Conservation (phyloP, 768 basidiomycete genomes). For the Tulasnella sp. region DNA sequence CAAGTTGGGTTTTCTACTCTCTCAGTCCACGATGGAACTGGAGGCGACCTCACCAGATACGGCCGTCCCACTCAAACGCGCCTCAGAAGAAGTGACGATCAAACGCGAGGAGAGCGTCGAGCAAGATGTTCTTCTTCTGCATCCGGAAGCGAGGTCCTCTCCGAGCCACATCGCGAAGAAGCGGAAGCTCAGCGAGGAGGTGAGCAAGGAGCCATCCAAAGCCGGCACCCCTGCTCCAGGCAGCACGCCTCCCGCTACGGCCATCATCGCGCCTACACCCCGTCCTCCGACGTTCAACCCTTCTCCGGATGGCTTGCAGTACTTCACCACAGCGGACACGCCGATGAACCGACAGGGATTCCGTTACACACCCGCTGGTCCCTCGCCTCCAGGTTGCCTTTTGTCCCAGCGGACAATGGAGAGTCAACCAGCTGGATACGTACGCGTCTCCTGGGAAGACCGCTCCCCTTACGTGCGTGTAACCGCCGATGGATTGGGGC, state of each 20-base stretch:
- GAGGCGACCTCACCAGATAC: neutral
- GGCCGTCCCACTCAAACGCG: neutral
- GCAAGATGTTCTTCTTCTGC: neutral
- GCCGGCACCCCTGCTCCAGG: conserved; percentile 6
- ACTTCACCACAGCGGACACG: conserved; percentile 33
- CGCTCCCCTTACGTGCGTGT: conserved; percentile 75
- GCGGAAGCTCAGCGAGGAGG: conserved; percentile 24
- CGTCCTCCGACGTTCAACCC: conserved; percentile 28
- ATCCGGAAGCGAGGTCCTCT: neutral
- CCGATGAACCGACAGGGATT: conserved; percentile 34
- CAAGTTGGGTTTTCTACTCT: neutral
- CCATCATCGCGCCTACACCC: conserved; percentile 11
- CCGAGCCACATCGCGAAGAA: neutral
- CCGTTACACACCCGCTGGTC: conserved; percentile 34
- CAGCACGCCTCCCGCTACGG: neutral
- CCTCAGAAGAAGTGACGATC: neutral
- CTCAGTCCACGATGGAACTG: conserved; percentile 8
- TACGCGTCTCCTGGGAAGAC: conserved; percentile 86
- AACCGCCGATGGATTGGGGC: conserved; percentile 68
- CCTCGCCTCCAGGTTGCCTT: conserved; percentile 39
- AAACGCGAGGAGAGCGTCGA: conserved; percentile 13
- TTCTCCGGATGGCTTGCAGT: conserved; percentile 28
- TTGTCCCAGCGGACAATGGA: conserved; percentile 72
- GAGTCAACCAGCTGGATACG: conserved; percentile 59
- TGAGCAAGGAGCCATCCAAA: neutral